Evolutionary conservation across 73 alveolate genomes (phyloP), one percentile per base, ranked within the genome.

Genomic region (Paramecium sonneborni): DNA sequence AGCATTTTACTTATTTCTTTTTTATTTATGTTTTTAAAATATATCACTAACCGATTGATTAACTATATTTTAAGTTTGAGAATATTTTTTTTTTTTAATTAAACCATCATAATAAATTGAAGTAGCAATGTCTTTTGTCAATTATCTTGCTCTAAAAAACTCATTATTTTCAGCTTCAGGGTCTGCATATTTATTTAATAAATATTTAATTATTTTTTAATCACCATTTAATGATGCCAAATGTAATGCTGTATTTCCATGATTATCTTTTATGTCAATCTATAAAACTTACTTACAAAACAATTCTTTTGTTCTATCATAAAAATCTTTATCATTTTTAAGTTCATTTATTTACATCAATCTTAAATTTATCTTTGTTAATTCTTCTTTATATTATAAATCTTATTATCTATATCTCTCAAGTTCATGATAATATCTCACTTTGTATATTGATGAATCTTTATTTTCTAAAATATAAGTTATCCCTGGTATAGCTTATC

Each of bases 191-290:
- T 35, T 30, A 21, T 85, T 52, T 18, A 90, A 21, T 26, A 90
- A 43, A 24, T 43, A 32, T 76, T 90, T 84, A 26, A 90, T 76
- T 88, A 90, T 90, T 23, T 46, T 32, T 24, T 32, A 9, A n/a
- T 85, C 94, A 11, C 94, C 95, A 34, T 48, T 90, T 28, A 90
- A 84, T 20, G 93, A 55, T 14, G 95, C 92, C 18, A 79, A 52
- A 90, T 90, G 95, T 21, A 90, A 43, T 8, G 95, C 88, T 8
- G 95, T 90, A 34, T 90, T 92, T 18, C 95, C 95, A 90, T 90
- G 55, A 43, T 38, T 38, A 3, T 79, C 74, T 23, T 79, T 41
- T 21, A 46, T 18, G 24, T 79, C 74, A 24, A 79, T 79, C 41
- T 23, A 24, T 79, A 79, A 21, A 15, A 79, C 39, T 5, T 43